Evolutionary conservation across 495 filamentous ascomycete genomes (phyloP), one percentile per base, ranked within the genome.

Genomic region (Astrothelium macrocarpum): DNA sequence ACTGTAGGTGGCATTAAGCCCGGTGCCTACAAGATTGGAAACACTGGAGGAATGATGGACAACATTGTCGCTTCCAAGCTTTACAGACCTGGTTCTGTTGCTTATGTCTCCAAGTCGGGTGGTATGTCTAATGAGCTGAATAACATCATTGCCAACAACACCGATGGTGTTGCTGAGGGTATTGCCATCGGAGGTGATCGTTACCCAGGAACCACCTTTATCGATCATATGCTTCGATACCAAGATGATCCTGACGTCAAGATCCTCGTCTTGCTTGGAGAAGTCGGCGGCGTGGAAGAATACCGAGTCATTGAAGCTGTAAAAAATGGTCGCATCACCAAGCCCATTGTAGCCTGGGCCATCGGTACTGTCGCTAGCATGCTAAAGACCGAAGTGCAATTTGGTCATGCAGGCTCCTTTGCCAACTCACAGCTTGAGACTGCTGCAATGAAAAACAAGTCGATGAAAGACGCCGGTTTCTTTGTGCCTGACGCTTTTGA

Each of bases 11-110:
- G 94, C 73, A 97, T 98, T 82, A 98, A 98, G 85, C 94, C 94
- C 65, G 95, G 94, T 78, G 87, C 89, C 73, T 98, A 89, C 86
- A 98, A 97, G 86, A 98, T 98, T 67, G 94, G 94, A 77, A 98
- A 98, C 84, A 98, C 94, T 67, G 94, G 94, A 85, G 94, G 94
- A 78, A 98, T 98, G 94, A 98, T 98, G 94, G 94, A 98, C 85
- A 98, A 98, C 84, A 98, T 98, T 71, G 94, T 98, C 64, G 92
- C 94, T 69, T 97, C 95, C 78, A 98, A 97, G 86, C 90, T 98
- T 60, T 98, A 98, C 86, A 94, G 94, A 78, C 90, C 90, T 79
- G 94, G 94, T 70, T 97, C 95, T 61, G 92, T 98, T 66, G 94
- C 89, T 71, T 98, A 98, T 76, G 94, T 98, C 76, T 97, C 95